Base-by-base conservation (phyloP, 345 rosid species). In the Brassica carinata region DNA sequence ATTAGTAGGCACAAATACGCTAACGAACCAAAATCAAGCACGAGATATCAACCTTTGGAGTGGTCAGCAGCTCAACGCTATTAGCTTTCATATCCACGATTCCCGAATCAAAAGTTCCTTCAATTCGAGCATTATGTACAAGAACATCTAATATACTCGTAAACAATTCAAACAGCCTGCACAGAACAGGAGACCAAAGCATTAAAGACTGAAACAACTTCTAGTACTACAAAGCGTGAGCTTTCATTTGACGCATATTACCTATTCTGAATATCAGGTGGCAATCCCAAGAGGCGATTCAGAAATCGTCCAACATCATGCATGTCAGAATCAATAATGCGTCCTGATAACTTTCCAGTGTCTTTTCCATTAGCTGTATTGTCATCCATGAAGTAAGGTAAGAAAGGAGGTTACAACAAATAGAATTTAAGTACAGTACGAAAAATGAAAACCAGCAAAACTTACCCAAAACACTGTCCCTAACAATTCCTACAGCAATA, bases 181-280 rank as follows among this genome's bases (percentile, higher is more conserved):
- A 83, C 9, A 62, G 45, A 45, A 81, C 76, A 70, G 17, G 62
- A 72, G 11, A 23, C 6, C 19, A 55, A 73, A 69, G 66, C 31
- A 61, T 48, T 67, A 85, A 67, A 33, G 19, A 76, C 38, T 72
- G 76, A 84, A 67, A 30, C 15, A 64, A 5, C 62, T 68, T 75
- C 8, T 29, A 30, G 36, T 23, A 18, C n/a, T 53, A 14, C 58
- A 36, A 53, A 27, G 31, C 13, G 29, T 77, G 19, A 67, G 45
- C 3, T 66, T 17, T 5, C 59, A 23, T 38, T 72, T 69, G 67
- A 64, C 36, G 6, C 4, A 67, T 67, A 36, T 10, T 23, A 93
- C 99, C 98, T 89, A 85, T 96, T 96, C 76, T 96, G 99, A 82
- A 96, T 93, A 62, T 93, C 98, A 67, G 99, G 96, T 67, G 99